These are phyloP conservation scores for Spathaspora passalidarum DNA, from an alignment of 805 yeast genomes.

Conservation along the genomic window DNA sequence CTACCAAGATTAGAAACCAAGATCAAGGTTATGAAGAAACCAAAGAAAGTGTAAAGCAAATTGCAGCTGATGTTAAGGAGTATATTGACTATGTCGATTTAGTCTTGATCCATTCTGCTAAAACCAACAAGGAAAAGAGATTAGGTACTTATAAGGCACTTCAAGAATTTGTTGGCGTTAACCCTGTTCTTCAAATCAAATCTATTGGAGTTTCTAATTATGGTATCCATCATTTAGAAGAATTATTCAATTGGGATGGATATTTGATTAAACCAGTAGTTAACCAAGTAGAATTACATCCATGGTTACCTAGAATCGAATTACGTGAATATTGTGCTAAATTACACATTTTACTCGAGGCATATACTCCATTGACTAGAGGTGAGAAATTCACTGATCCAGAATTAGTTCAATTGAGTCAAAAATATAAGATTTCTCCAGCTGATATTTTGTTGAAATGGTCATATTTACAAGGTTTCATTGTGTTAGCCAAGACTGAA, in stretches of 20 bases:
- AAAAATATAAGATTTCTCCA: conserved; percentile 45
- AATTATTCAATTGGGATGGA: conserved; percentile 56
- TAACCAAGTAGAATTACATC: conserved; percentile 74
- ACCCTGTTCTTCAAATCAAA: conserved; percentile 51
- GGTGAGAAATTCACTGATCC: conserved; percentile 59
- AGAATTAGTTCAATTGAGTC: conserved; percentile 46
- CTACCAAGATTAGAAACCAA: conserved; percentile 29
- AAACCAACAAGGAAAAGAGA: conserved; percentile 35
- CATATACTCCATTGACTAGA: conserved; percentile 76
- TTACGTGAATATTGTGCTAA: conserved; percentile 58
- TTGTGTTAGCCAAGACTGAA: conserved; percentile 68
- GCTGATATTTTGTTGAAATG: conserved; percentile 71
- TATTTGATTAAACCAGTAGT: conserved; percentile 54
- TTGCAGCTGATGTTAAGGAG: conserved; percentile 28
- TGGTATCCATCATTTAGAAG: conserved; percentile 57
- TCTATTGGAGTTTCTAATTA: conserved; percentile 80
- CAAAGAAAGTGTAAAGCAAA: conserved; percentile 25
- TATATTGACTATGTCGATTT: conserved; percentile 39
- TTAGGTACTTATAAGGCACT: conserved; percentile 67
- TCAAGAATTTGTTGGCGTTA: conserved; percentile 59
- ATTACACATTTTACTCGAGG: conserved; percentile 61
- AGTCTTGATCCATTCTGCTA: conserved; percentile 53
- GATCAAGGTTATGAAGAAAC: conserved; percentile 37
- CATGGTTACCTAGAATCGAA: conserved; percentile 40
- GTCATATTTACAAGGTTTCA: conserved; percentile 68